Evolutionary conservation across 441 rosid genomes (phyloP), one percentile per base, ranked within the genome.

Genomic region (Brassica hybrid): DNA sequence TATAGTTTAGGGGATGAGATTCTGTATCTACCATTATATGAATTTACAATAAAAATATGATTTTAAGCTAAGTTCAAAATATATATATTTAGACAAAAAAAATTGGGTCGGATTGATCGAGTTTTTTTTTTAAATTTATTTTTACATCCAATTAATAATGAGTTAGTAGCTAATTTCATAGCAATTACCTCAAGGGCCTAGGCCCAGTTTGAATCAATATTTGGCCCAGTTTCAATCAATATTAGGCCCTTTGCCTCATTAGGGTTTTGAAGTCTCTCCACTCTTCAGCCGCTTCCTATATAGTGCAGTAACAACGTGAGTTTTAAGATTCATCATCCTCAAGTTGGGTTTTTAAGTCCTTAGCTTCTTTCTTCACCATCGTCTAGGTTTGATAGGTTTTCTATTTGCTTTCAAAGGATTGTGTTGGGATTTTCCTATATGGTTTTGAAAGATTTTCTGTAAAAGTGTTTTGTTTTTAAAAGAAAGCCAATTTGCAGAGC

Each of bases 401-500:
- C 8, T n/a, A 14, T 48, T n/a, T 48, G 57, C 18, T 50, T 14
- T 50, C 18, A 6, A 50, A 50, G 56, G 54, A 4, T 50, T 50
- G 3, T 12, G n/a, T 11, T 43, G n/a, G 13, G 13, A 1, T 43
- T 43, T 43, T 34, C 6, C 9, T 34, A 2, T 38, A 38, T 10
- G 12, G 10, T 27, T 43, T 12, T 43, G 6, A 43, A 43, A 43
- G 50, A 41, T 7, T 41, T 11, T 41, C 10, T 36, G 3, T 36
- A 36, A 36, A 36, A 36, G 9, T 8, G 41, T 48, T 50, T 14
- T n/a, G 16, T 50, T 11, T 50, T 50, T 2, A 5, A n/a, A 50
- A 50, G 9, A 68, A 84, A 79, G 97, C 94, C 96, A 90, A 90
- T 92, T 92, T 67, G 97, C 97, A 90, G 96, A 92, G 97, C 97